phyloP scores from a whole-genome alignment of 495 filamentous ascomycete species.

The Trichoderma asperelloides region DNA sequence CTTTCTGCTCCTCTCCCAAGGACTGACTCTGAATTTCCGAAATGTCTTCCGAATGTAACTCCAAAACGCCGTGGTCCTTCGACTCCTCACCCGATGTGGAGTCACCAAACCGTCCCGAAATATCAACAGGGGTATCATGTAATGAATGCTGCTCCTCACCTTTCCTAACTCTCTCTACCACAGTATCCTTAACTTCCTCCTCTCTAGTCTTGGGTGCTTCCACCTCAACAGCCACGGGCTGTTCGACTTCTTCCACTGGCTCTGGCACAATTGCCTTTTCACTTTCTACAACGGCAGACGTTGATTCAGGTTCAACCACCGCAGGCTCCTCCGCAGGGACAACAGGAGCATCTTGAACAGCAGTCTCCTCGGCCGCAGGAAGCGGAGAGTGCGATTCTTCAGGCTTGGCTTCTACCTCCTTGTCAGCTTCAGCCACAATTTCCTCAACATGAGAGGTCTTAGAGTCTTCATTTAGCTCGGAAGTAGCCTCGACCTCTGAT shows the following conservation, averaged over 20 bases:
- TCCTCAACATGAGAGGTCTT: background rate
- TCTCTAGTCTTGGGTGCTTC: background rate
- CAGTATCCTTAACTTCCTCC: constrained; percentile 16
- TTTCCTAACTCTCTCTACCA: constrained; percentile 17
- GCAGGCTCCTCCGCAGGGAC: background rate
- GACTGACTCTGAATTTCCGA: background rate
- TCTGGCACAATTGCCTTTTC: constrained; percentile 4
- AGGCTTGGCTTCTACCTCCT: constrained; percentile 2
- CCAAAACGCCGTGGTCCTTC: constrained; percentile 6
- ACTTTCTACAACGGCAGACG: background rate
- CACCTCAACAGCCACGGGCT: background rate
- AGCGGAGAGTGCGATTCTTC: background rate
- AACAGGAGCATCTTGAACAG: background rate
- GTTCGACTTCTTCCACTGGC: background rate
- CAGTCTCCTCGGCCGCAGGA: background rate
- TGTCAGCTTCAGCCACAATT: background rate
- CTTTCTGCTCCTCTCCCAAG: background rate
- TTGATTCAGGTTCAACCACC: background rate
- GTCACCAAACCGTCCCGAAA: constrained; percentile 14
- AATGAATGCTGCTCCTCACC: constrained; percentile 21
- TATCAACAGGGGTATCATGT: constrained; percentile 17
- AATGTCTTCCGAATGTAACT: background rate
- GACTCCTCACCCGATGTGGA: constrained; percentile 8
- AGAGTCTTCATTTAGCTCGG: constrained; percentile 1
- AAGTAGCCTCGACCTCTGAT: background rate